Percentiles rank a stretch among this genome's conserved stretches.
phyloP scores from a whole-genome alignment of 2,329 filamentous ascomycete species.

The Pestalotiopsis sp. region DNA sequence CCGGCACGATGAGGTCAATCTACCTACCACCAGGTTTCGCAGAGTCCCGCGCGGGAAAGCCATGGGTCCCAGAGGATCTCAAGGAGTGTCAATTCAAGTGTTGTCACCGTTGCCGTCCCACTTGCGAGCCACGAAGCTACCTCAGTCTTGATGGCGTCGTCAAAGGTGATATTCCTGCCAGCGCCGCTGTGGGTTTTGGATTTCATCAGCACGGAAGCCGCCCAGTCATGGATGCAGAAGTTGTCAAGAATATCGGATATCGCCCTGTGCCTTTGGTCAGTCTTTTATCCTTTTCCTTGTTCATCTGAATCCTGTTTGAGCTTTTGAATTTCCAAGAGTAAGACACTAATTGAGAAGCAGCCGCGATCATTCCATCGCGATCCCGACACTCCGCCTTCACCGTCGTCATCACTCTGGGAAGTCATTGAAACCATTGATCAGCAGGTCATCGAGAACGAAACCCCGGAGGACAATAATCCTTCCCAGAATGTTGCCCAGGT shows the following conservation, averaged over 20 bases:
- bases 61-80: constrained; percentile 39
- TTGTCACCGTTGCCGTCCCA: constrained; percentile 52
- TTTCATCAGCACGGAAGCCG: constrained; percentile 47
- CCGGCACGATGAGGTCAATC: constrained; percentile 8
- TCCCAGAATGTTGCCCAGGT: not conserved
- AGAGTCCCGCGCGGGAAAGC: constrained; percentile 24
- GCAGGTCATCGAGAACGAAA: constrained; percentile 10
- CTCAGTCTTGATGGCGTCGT: constrained; percentile 53
- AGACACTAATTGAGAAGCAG: constrained; percentile 15
- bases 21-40: constrained; percentile 21
- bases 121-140: constrained; percentile 44
- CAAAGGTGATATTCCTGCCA: constrained; percentile 52
- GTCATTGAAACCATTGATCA: constrained; percentile 16
- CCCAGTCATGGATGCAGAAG: constrained; percentile 43
- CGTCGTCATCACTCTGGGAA: constrained; percentile 7
- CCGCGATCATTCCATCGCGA: not conserved
- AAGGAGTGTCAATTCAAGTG: constrained; percentile 53
- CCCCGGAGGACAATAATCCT: constrained; percentile 12
- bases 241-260: constrained; percentile 43
- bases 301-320: not conserved
- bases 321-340: not conserved
- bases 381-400: constrained; percentile 10
- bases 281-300: not conserved
- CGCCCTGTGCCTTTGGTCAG: constrained; percentile 39
- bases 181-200: constrained; percentile 53